These are phyloP conservation scores for Penicillium janthinellum DNA, from an alignment of 2,329 filamentous ascomycete genomes.

Conservation along the genomic window DNA sequence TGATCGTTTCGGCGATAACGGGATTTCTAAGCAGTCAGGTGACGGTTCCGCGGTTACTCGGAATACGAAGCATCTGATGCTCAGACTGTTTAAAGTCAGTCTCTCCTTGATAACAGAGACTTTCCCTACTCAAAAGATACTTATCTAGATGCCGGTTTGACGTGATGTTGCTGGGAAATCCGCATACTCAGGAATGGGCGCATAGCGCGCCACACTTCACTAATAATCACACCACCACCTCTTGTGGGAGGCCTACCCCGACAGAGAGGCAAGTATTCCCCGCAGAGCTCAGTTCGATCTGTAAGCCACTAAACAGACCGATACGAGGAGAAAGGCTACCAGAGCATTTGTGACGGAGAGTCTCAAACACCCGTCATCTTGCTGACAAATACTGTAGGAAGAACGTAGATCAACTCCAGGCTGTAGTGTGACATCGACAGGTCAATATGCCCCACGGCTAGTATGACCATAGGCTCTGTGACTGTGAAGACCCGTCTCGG, in stretches of 20 bases:
- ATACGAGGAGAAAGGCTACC: conserved; percentile 2
- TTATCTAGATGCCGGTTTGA: too few species aligned
- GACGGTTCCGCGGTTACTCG: conserved; percentile 7
- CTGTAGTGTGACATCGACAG: background rate
- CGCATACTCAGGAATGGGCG: conserved; percentile 4
- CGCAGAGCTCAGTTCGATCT: background rate
- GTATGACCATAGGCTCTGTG: background rate
- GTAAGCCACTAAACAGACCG: background rate
- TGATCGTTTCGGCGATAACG: conserved; percentile 24
- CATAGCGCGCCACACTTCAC: conserved; percentile 8
- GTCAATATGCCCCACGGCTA: background rate
- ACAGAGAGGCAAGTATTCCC: background rate
- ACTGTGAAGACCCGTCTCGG: background rate
- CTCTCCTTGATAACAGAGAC: too few species aligned
- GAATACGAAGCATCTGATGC: background rate
- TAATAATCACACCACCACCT: background rate
- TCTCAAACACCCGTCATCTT: background rate
- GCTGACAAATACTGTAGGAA: background rate
- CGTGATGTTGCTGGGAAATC: conserved; percentile 1
- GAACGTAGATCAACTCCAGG: background rate
- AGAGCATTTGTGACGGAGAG: background rate
- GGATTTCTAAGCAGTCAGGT: conserved; percentile 29
- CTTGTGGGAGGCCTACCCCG: background rate
- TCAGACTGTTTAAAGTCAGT: too few species aligned
- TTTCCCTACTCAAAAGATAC: too few species aligned